Conservation (phyloP, 2,329 filamentous ascomycete genomes). For the Xylaria sp. region DNA sequence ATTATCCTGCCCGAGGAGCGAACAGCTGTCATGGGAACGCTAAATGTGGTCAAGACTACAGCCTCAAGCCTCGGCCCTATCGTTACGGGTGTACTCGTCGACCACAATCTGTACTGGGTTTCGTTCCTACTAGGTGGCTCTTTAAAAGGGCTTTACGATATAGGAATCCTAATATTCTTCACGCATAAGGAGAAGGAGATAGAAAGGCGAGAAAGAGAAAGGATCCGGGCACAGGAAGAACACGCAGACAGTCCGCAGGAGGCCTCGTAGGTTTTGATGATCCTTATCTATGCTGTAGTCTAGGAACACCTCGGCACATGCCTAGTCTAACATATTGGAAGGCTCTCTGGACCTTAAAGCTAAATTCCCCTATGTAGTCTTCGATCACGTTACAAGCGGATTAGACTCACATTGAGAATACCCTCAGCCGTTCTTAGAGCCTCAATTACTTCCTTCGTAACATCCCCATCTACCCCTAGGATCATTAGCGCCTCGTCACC, state of each 20-base stretch:
- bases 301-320: background rate
- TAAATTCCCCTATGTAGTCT: background rate
- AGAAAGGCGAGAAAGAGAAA: conserved; percentile 28
- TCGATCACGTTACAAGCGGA: conserved; percentile 51
- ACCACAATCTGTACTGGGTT: conserved; percentile 67
- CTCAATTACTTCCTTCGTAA: conserved; percentile 66
- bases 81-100: conserved; percentile 72
- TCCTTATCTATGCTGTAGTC: background rate
- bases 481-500: conserved; percentile 84
- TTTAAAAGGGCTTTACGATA: conserved; percentile 71
- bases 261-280: background rate
- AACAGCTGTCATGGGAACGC: conserved; percentile 76
- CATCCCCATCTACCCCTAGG: conserved; percentile 74
- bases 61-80: conserved; percentile 71
- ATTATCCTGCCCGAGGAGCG: conserved; percentile 72
- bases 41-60: conserved; percentile 76
- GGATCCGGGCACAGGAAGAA: conserved; percentile 30
- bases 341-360: background rate
- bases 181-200: conserved; percentile 33
- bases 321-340: background rate
- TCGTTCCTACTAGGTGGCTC: conserved; percentile 71
- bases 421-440: conserved; percentile 63
- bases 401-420: conserved; percentile 66
- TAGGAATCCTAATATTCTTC: conserved; percentile 66
- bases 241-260: background rate